phyloP scores from a whole-genome alignment of 306 rosid genomes.

The Vigna radiata region DNA sequence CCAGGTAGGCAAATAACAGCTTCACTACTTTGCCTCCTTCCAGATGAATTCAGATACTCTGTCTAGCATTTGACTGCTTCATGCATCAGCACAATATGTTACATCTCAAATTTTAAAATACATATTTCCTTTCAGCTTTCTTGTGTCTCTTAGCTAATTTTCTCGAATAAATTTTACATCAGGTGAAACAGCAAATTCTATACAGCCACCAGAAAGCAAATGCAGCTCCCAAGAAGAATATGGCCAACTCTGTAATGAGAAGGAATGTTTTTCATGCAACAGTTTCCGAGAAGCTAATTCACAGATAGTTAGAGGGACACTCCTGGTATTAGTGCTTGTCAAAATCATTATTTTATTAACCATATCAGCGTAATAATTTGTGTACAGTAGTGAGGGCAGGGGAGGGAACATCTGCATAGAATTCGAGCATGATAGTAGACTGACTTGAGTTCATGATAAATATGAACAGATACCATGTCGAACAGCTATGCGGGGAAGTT shows the following conservation, averaged over 20 bases:
- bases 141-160: slow-evolving; percentile 42
- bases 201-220: slow-evolving; percentile 78
- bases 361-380: slow-evolving; percentile 13
- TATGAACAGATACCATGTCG: slow-evolving; percentile 87
- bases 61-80: slow-evolving; percentile 32
- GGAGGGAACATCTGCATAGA: slow-evolving; percentile 22
- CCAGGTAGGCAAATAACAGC: slow-evolving; percentile 70
- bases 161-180: slow-evolving; percentile 45
- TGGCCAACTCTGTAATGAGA: slow-evolving; percentile 72
- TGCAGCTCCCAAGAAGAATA: slow-evolving; percentile 71
- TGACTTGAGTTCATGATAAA: slow-evolving; percentile 43
- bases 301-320: slow-evolving; percentile 84
- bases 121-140: slow-evolving; percentile 30
- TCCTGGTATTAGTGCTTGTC: slow-evolving; percentile 68
- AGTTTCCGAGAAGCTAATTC: slow-evolving; percentile 79
- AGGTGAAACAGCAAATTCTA: slow-evolving; percentile 95
- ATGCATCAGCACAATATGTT: slow-evolving; percentile 28
- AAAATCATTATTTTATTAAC: slow-evolving; percentile 28
- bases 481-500: slow-evolving; percentile 95
- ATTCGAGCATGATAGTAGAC: slow-evolving; percentile 29
- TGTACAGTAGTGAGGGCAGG: slow-evolving; percentile 8
- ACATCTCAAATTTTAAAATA: slow-evolving; percentile 19
- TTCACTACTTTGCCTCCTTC: slow-evolving; percentile 27
- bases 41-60: slow-evolving; percentile 25
- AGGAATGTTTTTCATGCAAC: slow-evolving; percentile 88